Percentiles rank a stretch among this genome's conserved stretches.
Evolutionary conservation across 352 stramenopile genomes (phyloP).

Genomic region (Phytophthora fragariaefolia): DNA sequence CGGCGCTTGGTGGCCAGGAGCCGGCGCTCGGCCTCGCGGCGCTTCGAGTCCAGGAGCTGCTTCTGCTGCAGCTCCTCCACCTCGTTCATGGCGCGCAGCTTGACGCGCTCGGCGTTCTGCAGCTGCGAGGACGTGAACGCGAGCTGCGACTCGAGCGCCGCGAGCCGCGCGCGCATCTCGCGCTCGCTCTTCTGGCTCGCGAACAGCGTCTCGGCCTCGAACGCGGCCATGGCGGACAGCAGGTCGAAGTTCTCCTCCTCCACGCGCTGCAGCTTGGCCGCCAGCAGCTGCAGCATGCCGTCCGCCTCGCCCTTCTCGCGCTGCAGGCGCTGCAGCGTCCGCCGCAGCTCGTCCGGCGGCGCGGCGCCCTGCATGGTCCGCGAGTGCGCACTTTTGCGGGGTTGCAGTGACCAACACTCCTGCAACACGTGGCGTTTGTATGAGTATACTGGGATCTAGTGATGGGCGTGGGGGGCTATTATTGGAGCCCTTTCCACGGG

Average conservation of each 20-base stretch:
- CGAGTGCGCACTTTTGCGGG: slow-evolving; percentile 10
- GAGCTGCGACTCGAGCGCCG: slow-evolving; percentile 64
- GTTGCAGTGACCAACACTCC: neutral
- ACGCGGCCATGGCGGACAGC: slow-evolving; percentile 50
- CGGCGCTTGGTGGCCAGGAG: slow-evolving; percentile 72
- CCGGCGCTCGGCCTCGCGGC: slow-evolving; percentile 66
- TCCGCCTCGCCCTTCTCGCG: slow-evolving; percentile 58
- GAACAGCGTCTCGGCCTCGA: slow-evolving; percentile 58
- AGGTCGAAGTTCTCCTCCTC: slow-evolving; percentile 78
- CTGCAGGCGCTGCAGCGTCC: slow-evolving; percentile 48
- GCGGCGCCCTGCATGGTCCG: slow-evolving; percentile 17
- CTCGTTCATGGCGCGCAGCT: slow-evolving; percentile 54
- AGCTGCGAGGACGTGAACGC: slow-evolving; percentile 59
- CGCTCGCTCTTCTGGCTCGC: slow-evolving; percentile 50
- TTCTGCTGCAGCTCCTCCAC: slow-evolving; percentile 68
- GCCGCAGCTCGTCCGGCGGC: slow-evolving; percentile 30
- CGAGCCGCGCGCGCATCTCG: slow-evolving; percentile 49
- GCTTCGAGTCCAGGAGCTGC: slow-evolving; percentile 65
- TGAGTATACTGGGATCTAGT: slow-evolving; percentile 10
- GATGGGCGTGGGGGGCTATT: slow-evolving; percentile 11
- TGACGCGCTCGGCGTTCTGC: slow-evolving; percentile 66
- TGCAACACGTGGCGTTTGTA: neutral
- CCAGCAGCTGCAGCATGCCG: slow-evolving; percentile 64
- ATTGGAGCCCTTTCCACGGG: slow-evolving; percentile 7
- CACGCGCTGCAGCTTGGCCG: slow-evolving; percentile 47